These are phyloP conservation scores for Xanthoconium separans DNA, from an alignment of 1,284 basidiomycete genomes.

Conservation along the genomic window DNA sequence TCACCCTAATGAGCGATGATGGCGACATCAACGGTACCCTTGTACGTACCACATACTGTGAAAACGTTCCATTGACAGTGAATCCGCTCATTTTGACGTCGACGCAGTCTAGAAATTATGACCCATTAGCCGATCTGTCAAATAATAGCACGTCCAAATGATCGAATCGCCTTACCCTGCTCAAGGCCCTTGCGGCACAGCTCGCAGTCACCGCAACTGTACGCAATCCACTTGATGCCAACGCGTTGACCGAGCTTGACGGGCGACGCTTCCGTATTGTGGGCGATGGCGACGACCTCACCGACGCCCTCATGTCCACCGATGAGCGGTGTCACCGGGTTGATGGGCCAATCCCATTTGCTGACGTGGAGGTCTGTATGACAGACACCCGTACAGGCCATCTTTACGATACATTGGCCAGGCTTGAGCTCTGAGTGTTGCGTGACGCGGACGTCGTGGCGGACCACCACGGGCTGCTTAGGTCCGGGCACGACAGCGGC, in stretches of 20 bases:
- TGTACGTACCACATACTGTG: constrained; percentile 66
- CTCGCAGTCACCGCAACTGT: constrained; percentile 72
- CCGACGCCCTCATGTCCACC: constrained; percentile 88
- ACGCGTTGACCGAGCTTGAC: constrained; percentile 79
- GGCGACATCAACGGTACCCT: no score
- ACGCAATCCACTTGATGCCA: constrained; percentile 85
- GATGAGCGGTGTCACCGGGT: constrained; percentile 68
- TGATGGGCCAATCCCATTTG: constrained; percentile 71
- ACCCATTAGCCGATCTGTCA: background rate
- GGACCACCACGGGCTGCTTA: constrained; percentile 46
- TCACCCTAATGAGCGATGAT: background rate
- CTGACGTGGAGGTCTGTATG: constrained; percentile 81
- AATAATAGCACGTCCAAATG: background rate
- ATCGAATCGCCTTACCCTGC: constrained; percentile 49
- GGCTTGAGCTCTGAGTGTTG: constrained; percentile 66
- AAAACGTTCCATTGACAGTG: constrained; percentile 82
- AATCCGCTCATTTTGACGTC: constrained; percentile 68
- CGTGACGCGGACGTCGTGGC: constrained; percentile 56
- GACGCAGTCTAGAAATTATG: constrained; percentile 49
- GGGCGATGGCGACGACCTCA: constrained; percentile 75
- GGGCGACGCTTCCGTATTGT: constrained; percentile 57
- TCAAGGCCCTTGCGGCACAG: constrained; percentile 73
- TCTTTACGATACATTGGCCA: constrained; percentile 80
- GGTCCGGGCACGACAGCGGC: constrained; percentile 57
- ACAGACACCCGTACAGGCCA: constrained; percentile 73